Evolutionary conservation across 768 basidiomycete genomes (phyloP), one percentile per base, ranked within the genome.

Genomic region (Lyophyllum atratum): DNA sequence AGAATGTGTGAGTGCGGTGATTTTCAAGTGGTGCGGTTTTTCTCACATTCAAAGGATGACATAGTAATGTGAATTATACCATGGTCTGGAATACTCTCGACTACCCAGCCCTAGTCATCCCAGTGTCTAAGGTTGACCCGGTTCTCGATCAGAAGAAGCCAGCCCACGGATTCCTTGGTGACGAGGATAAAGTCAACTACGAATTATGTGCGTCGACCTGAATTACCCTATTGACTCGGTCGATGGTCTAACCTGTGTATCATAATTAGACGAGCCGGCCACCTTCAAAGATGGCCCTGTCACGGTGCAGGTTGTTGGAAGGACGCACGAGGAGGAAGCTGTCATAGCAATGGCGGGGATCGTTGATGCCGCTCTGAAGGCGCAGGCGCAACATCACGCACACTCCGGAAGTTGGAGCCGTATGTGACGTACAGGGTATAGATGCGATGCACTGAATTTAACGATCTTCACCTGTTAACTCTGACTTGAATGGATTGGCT

Each of bases 321-420:
- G 85, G 43, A 87, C 85, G 5, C 72, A 84, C 55, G 90, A 92
- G 63, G 91, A 92, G 63, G 90, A 92, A 63, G 90, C 84, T 0
- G 81, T 90, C 2, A 80, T 92, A 50, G 80, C 75, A 0, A 84
- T 92, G 81, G 78, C 82, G 6, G 85, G 89, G 63, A 79, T 92
- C 22, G 81, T 89, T 10, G 57, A 62, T 34, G 67, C 67, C 0
- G 85, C 85, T 9, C 68, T 86, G 56, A 80, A 77, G 59, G 61
- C 59, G 15, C 19, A 53, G 28, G 49, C 33, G n/a, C n/a, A n/a
- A n/a, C n/a, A n/a, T n/a, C n/a, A n/a, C n/a, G n/a, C n/a, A n/a
- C n/a, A n/a, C n/a, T n/a, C n/a, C n/a, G n/a, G n/a, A n/a, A n/a
- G n/a, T n/a, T n/a, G n/a, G n/a, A n/a, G n/a, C n/a, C n/a, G n/a